Evolutionary conservation across 1,284 basidiomycete species (phyloP).

Genomic region (Cutaneotrichosporon mucoides): DNA sequence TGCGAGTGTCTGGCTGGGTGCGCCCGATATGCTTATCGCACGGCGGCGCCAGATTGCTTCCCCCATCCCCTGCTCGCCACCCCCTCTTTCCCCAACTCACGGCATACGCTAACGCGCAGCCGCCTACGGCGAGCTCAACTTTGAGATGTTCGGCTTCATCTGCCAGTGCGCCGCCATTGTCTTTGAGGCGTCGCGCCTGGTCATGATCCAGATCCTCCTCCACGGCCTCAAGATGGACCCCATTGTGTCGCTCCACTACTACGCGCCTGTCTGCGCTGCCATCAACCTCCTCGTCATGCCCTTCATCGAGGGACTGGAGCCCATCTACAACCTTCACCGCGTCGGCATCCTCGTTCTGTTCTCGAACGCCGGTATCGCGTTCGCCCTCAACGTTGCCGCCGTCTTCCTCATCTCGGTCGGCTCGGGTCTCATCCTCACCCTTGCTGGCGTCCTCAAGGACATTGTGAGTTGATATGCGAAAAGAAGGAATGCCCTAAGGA

Average conservation of each 20-base stretch:
- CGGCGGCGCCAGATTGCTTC: no score
- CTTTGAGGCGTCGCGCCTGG: slow-evolving; percentile 61
- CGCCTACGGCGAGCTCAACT: slow-evolving; percentile 23
- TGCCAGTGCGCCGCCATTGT: slow-evolving; percentile 75
- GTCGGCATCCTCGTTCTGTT: slow-evolving; percentile 74
- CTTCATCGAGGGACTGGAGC: slow-evolving; percentile 83
- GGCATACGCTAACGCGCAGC: slow-evolving; percentile 4
- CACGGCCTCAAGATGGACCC: slow-evolving; percentile 98
- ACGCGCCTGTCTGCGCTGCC: slow-evolving; percentile 85
- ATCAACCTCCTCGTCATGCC: slow-evolving; percentile 82
- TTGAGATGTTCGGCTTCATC: slow-evolving; percentile 68
- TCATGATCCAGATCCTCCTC: slow-evolving; percentile 93
- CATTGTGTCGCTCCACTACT: slow-evolving; percentile 91
- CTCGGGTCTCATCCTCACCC: slow-evolving; percentile 81
- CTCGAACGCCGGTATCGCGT: slow-evolving; percentile 77
- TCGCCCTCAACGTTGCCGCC: slow-evolving; percentile 85
- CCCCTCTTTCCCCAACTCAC: neutral
- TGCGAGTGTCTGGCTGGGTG: no score
- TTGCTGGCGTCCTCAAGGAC: slow-evolving; percentile 92
- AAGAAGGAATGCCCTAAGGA: neutral
- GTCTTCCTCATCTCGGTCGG: slow-evolving; percentile 91
- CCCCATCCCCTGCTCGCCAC: neutral
- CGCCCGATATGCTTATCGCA: no score
- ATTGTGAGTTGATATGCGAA: slow-evolving; percentile 35
- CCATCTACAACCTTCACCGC: slow-evolving; percentile 69